A percentile compares a stretch with the other conserved stretches of the same genome.
These are phyloP conservation scores for Schoenoplectus tabernaemontani DNA, from an alignment of 202 grass and related monocot species.

Conservation along the genomic window DNA sequence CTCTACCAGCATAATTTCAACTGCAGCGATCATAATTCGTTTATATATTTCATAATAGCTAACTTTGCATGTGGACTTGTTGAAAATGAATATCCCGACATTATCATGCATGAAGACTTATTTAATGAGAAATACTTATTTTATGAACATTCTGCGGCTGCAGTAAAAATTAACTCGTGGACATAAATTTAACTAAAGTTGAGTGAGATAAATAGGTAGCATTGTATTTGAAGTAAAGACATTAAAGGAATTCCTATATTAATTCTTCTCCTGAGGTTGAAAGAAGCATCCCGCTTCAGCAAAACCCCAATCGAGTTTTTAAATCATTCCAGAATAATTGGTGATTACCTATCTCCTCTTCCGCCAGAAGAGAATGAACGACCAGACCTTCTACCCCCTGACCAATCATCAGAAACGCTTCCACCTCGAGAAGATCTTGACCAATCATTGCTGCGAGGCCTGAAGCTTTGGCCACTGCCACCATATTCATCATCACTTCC, in stretches of 20 bases:
- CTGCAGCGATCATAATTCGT: neutral
- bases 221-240: neutral
- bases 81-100: neutral
- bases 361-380: neutral
- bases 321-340: neutral
- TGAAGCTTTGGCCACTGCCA: conserved; percentile 49
- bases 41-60: neutral
- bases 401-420: neutral
- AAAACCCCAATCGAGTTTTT: neutral
- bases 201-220: neutral
- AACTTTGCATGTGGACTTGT: neutral
- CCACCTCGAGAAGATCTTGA: conserved; percentile 30
- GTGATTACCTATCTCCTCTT: conserved; percentile 1
- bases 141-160: neutral
- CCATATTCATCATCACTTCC: conserved; percentile 41
- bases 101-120: neutral
- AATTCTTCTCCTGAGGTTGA: neutral
- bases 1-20: neutral
- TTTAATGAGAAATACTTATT: neutral
- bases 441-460: conserved; percentile 47
- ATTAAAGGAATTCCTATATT: neutral
- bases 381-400: conserved; percentile 6
- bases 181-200: neutral
- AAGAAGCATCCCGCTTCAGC: neutral
- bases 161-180: neutral